phyloP scores from a whole-genome alignment of 192 early-diverging fungal species.

The Podila epicladia region DNA sequence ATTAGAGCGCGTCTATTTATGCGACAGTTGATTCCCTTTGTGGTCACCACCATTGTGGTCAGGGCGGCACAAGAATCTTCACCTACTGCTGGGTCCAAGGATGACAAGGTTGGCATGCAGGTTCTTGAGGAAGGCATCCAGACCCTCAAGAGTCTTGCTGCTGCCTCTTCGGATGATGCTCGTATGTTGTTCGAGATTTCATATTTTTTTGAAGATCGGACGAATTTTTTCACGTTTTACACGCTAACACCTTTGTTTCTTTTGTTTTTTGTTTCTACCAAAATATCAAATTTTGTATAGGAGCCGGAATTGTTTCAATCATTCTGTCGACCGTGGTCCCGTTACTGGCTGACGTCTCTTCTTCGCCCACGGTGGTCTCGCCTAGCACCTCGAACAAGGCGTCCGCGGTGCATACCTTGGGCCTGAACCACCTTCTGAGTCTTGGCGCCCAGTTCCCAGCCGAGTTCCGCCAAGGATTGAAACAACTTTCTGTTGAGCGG shows the following conservation, averaged over 20 bases:
- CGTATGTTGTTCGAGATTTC: conserved; percentile 38
- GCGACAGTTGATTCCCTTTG: conserved; percentile 41
- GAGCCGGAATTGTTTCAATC: conserved; percentile 43
- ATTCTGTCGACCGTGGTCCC: conserved; percentile 58
- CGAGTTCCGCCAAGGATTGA: conserved; percentile 55
- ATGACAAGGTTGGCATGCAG: conserved; percentile 34
- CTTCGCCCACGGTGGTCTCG: background rate
- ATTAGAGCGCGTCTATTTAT: conserved; percentile 26
- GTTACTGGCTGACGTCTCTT: conserved; percentile 42
- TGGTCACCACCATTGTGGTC: conserved; percentile 45
- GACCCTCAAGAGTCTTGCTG: conserved; percentile 55
- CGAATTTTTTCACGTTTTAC: too few species aligned
- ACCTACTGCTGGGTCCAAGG: background rate
- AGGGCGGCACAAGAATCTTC: conserved; percentile 30
- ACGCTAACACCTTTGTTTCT: background rate
- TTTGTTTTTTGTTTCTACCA: background rate
- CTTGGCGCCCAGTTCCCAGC: conserved; percentile 51
- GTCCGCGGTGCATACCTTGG: conserved; percentile 43
- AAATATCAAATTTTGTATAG: conserved; percentile 13
- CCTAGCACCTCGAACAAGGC: conserved; percentile 7
- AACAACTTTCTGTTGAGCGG: conserved; percentile 37
- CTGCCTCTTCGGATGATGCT: conserved; percentile 40
- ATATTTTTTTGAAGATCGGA: background rate
- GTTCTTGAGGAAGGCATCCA: conserved; percentile 60
- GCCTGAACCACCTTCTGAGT: conserved; percentile 52